These are phyloP conservation scores for Centaurea solstitialis DNA, from an alignment of 129 eudicot genomes.

Conservation along the genomic window DNA sequence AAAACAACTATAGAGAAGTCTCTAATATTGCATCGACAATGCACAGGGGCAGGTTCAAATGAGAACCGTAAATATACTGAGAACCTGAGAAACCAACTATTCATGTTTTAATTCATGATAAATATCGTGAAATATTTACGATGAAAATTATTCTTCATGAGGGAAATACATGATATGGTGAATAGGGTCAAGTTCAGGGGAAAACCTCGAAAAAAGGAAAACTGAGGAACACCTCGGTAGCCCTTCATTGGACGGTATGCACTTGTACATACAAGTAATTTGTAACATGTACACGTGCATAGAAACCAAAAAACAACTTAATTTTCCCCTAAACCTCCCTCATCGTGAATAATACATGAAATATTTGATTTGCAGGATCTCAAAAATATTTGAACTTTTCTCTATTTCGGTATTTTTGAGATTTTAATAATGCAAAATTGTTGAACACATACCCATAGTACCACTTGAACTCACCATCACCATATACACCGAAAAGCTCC, in stretches of 20 bases:
- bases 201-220: too few species aligned
- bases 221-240: too few species aligned
- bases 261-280: too few species aligned
- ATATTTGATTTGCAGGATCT: background rate
- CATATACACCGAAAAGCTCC: constrained; percentile 84
- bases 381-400: background rate
- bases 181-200: too few species aligned
- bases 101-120: background rate
- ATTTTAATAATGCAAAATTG: background rate
- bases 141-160: background rate
- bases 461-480: constrained; percentile 94
- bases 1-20: background rate
- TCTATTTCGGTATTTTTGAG: background rate
- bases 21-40: background rate
- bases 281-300: too few species aligned
- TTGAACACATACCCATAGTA: constrained; percentile 70
- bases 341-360: background rate
- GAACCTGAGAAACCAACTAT: background rate
- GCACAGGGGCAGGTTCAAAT: background rate
- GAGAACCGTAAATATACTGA: background rate
- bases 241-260: too few species aligned
- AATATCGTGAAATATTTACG: background rate
- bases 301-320: too few species aligned
- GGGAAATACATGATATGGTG: background rate
- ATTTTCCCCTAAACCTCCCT: too few species aligned